phyloP scores from a whole-genome alignment of 371 early-diverging fungal genomes.

The Syncephalastrum racemosum region DNA sequence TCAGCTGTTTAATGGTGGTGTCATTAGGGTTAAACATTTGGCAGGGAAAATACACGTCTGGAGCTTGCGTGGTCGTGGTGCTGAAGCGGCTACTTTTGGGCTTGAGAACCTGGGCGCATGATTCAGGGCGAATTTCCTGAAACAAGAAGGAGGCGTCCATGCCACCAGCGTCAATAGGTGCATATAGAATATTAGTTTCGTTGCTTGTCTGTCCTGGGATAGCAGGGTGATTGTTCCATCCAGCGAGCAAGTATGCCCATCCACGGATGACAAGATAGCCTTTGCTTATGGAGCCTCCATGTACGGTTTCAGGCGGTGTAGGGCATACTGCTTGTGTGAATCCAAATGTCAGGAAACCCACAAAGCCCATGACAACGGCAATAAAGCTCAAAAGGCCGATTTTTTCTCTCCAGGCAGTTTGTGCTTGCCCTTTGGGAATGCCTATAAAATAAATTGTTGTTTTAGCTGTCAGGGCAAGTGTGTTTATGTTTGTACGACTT shows the following conservation, averaged over 20 bases:
- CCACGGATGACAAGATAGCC: conserved; percentile 54
- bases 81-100: conserved; percentile 19
- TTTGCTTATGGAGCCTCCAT: conserved; percentile 33
- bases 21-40: conserved; percentile 51
- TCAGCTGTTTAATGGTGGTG: conserved; percentile 40
- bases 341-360: conserved; percentile 64
- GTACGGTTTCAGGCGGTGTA: conserved; percentile 25
- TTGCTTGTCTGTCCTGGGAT: conserved; percentile 31
- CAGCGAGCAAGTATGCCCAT: conserved; percentile 54
- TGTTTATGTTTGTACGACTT: conserved; percentile 6
- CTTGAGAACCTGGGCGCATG: conserved; percentile 56
- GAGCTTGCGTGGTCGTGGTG: conserved; percentile 14
- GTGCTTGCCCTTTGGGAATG: conserved; percentile 49
- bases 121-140: conserved; percentile 45
- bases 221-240: conserved; percentile 50
- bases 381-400: conserved; percentile 74
- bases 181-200: conserved; percentile 54
- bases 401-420: conserved; percentile 86
- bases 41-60: conserved; percentile 72
- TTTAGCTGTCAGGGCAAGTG: neutral
- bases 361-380: conserved; percentile 40
- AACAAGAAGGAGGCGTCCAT: conserved; percentile 59
- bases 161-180: conserved; percentile 63
- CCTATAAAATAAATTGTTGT: conserved; percentile 23
- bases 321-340: conserved; percentile 60